phyloP scores from a whole-genome alignment of 306 rosid species.

The Amphicarpaea edgeworthii region DNA sequence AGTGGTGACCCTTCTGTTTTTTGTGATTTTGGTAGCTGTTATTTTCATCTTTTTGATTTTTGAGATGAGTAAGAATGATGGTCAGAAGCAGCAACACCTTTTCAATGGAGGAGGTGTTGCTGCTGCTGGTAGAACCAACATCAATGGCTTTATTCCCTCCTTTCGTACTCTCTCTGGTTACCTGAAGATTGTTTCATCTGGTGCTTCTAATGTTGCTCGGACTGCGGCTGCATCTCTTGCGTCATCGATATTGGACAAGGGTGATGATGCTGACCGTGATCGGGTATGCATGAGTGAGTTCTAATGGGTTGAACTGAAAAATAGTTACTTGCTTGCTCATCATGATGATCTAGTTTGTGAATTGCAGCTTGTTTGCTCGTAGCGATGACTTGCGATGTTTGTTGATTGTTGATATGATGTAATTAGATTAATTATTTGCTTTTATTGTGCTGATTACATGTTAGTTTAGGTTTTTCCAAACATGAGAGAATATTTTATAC shows the following conservation, averaged over 20 bases:
- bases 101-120: slow-evolving; percentile 45
- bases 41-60: slow-evolving; percentile 55
- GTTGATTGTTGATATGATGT: background rate
- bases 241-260: slow-evolving; percentile 71
- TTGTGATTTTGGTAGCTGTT: slow-evolving; percentile 46
- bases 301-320: slow-evolving; percentile 14
- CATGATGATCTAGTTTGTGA: slow-evolving; percentile 13
- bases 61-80: slow-evolving; percentile 83
- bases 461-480: background rate
- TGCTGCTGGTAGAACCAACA: background rate
- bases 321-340: slow-evolving; percentile 20
- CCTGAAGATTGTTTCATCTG: slow-evolving; percentile 73
- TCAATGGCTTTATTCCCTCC: slow-evolving; percentile 69
- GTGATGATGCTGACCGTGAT: slow-evolving; percentile 59
- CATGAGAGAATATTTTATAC: background rate
- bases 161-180: slow-evolving; percentile 79
- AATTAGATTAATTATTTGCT: background rate
- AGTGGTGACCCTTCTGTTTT: slow-evolving; percentile 43
- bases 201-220: slow-evolving; percentile 83
- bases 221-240: slow-evolving; percentile 82
- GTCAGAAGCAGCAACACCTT: slow-evolving; percentile 59
- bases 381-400: background rate
- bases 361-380: slow-evolving; percentile 8
- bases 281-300: slow-evolving; percentile 57
- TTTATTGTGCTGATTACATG: background rate